Base-by-base conservation (phyloP, 495 filamentous ascomycete genomes). In the Penicillium arizonense region DNA sequence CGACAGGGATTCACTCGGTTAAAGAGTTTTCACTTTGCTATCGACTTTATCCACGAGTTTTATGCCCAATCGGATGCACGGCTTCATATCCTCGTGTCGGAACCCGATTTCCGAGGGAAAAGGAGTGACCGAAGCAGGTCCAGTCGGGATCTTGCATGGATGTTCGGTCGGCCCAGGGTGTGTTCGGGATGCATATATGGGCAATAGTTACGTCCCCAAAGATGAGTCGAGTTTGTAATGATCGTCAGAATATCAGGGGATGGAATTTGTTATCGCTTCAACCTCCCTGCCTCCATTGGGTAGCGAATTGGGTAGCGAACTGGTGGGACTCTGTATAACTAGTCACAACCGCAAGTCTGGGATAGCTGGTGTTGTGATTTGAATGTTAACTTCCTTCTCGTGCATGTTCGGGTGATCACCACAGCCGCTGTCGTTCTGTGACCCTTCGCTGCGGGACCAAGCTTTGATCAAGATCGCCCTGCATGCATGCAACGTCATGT, bases 21-120 rank as follows among this genome's bases (percentile, higher is more conserved):
- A 30, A 30, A 30, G 8, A 10, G 28, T 8, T 30, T 30, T 30
- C 9, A 6, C 28, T 8, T 10, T 8, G 5, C 28, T 30, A 18
- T 34, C 28, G 20, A 26, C 20, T 18, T 47, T 36, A 36, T 26
- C 18, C 35, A 42, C 24, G 2, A 20, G 5, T 3, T 24, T 3
- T 5, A 42, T 4, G 12, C n/a, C 47, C 47, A 49, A 49, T 49
- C 47, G 47, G 47, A 40, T 38, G 37, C 37, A 26, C 47, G 47
- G 47, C 23, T 16, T 45, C 28, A 10, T 23, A 12, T 32, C 14
- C 23, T 32, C 47, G 23, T 37, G 8, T 12, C 47, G 47, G 47
- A 40, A 49, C 13, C 26, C 18, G 36, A 32, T 33, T 49, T 49
- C 47, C 47, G 47, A 16, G 36, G 8, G 21, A 28, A 11, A 42